Conservation (phyloP, 2,329 filamentous ascomycete species). For the Nemania sp. region DNA sequence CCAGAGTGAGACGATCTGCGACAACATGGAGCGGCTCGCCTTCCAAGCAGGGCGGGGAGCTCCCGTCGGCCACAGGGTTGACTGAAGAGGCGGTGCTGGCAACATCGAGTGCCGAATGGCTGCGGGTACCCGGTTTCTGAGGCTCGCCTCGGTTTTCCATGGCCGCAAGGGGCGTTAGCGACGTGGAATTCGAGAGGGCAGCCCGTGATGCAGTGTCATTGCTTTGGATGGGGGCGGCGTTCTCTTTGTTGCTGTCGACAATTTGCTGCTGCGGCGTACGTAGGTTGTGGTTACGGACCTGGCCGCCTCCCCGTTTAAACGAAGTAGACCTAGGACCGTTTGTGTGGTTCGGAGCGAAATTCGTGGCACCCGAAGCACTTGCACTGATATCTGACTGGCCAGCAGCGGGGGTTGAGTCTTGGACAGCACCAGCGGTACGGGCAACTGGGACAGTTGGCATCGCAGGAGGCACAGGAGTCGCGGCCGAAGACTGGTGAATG, state of each 20-base stretch:
- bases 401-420: conserved; percentile 19
- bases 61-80: conserved; percentile 22
- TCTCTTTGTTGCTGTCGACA: conserved; percentile 30
- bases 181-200: conserved; percentile 20
- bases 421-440: conserved; percentile 19
- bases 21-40: conserved; percentile 28
- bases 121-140: conserved; percentile 41
- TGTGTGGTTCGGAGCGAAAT: conserved; percentile 26
- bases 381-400: conserved; percentile 26
- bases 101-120: conserved; percentile 22
- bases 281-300: conserved; percentile 18
- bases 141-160: conserved; percentile 29
- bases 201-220: conserved; percentile 14
- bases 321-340: conserved; percentile 28
- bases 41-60: conserved; percentile 2
- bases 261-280: conserved; percentile 15
- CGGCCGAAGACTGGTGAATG: conserved; percentile 9
- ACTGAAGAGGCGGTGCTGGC: conserved; percentile 24
- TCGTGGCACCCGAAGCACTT: conserved; percentile 34
- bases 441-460: conserved; percentile 9
- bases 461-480: conserved; percentile 5
- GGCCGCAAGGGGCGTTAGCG: conserved; percentile 29
- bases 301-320: conserved; percentile 24
- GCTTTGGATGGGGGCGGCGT: conserved; percentile 14
- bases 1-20: conserved; percentile 34